Conservation (phyloP, 179 eudicot species). For the Spergularia azorica region DNA sequence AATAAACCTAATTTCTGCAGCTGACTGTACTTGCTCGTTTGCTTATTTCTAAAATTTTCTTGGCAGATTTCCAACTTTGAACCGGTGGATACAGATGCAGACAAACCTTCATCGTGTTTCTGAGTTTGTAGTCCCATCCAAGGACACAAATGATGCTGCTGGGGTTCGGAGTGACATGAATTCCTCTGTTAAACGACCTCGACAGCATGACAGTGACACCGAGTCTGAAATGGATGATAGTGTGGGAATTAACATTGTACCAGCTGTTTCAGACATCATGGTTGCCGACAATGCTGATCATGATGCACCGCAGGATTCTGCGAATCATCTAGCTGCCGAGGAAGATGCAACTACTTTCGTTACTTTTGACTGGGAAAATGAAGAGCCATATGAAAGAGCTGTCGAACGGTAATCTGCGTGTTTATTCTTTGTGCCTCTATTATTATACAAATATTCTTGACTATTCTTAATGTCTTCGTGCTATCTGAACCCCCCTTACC, state of each 20-base stretch:
- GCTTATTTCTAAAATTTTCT: constrained; percentile 13
- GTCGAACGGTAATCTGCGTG: constrained; percentile 64
- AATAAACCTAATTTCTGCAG: neutral
- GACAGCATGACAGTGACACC: constrained; percentile 73
- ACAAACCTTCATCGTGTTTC: constrained; percentile 94
- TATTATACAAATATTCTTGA: neutral
- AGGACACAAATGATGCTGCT: constrained; percentile 45
- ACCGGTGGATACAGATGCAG: constrained; percentile 99
- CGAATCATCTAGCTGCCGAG: constrained; percentile 49
- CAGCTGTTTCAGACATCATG: constrained; percentile 43
- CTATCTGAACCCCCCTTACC: neutral
- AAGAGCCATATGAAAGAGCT: constrained; percentile 88
- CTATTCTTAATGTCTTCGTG: neutral
- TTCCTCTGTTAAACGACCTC: constrained; percentile 64
- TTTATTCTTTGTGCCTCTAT: neutral
- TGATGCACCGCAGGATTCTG: constrained; percentile 55
- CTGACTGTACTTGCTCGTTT: neutral
- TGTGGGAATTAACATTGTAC: constrained; percentile 37
- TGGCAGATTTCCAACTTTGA: constrained; percentile 93
- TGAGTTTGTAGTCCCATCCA: constrained; percentile 68
- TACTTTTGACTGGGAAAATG: constrained; percentile 98
- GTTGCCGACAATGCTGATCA: constrained; percentile 41
- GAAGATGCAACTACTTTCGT: constrained; percentile 59
- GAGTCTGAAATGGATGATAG: constrained; percentile 80
- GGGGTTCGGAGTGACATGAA: constrained; percentile 42